A percentile compares a stretch with the other conserved stretches of the same genome.
Conservation (phyloP, 106 monocot genomes). For the Dioscorea zingiberensis region DNA sequence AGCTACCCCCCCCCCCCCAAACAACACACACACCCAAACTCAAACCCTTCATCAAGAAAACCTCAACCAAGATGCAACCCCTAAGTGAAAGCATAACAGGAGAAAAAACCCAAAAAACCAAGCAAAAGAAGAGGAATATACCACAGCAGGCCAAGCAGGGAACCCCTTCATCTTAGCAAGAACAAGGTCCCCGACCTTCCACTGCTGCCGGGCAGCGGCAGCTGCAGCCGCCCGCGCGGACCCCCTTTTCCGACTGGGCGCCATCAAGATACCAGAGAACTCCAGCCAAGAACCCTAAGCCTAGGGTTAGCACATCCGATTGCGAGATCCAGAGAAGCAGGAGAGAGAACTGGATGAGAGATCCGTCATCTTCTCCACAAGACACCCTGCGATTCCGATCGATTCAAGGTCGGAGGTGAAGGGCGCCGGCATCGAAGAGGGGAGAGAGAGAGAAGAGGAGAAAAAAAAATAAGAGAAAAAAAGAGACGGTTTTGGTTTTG, state of each 20-base stretch:
- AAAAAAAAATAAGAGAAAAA: background rate
- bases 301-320: slow-evolving; percentile 24
- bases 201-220: slow-evolving; percentile 61
- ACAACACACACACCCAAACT: too few relatives aligned
- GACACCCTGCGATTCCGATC: too few relatives aligned
- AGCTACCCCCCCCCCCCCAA: too few relatives aligned
- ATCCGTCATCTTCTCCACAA: background rate
- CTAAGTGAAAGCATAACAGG: background rate
- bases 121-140: slow-evolving; percentile 17
- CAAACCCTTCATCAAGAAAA: too few relatives aligned
- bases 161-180: slow-evolving; percentile 99
- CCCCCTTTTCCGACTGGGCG: slow-evolving; percentile 67
- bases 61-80: too few relatives aligned
- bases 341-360: background rate
- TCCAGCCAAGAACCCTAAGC: background rate
- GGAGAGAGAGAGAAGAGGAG: background rate
- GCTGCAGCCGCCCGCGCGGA: slow-evolving; percentile 29
- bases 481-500: too few relatives aligned
- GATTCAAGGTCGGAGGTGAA: background rate
- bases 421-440: slow-evolving; percentile 6
- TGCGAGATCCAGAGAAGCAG: slow-evolving; percentile 3
- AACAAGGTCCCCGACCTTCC: slow-evolving; percentile 98
- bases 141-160: slow-evolving; percentile 96
- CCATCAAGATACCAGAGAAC: slow-evolving; percentile 34
- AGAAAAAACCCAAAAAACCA: too few relatives aligned